phyloP scores from a whole-genome alignment of 1,284 basidiomycete species.

The Marasmius oreades region DNA sequence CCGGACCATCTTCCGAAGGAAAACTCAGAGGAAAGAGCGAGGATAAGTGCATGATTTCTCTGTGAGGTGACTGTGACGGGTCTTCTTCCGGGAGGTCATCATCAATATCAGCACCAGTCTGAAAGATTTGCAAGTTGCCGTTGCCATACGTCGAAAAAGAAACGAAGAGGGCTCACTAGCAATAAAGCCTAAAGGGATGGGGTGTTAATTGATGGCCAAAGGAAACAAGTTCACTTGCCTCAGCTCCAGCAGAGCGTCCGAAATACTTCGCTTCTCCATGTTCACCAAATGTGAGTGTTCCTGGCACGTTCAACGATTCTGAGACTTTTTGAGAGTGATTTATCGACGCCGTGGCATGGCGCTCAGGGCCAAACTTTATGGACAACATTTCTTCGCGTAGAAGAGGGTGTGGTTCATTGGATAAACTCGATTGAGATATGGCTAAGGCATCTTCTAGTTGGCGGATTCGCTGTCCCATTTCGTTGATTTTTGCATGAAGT shows the following conservation, averaged over 20 bases:
- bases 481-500: constrained; percentile 62
- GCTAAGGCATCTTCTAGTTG: constrained; percentile 67
- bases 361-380: constrained; percentile 56
- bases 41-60: constrained; percentile 41
- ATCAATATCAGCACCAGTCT: constrained; percentile 54
- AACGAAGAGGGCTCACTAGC: constrained; percentile 29
- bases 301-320: constrained; percentile 42
- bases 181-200: constrained; percentile 39
- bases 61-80: constrained; percentile 28
- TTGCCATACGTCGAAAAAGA: neutral
- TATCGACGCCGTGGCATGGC: constrained; percentile 23
- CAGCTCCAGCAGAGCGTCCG: constrained; percentile 57
- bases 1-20: constrained; percentile 31
- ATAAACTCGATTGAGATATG: constrained; percentile 56
- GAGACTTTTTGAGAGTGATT: constrained; percentile 18
- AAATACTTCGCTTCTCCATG: constrained; percentile 65
- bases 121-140: neutral
- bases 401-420: constrained; percentile 61
- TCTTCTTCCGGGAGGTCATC: constrained; percentile 29
- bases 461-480: constrained; percentile 72
- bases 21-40: constrained; percentile 47
- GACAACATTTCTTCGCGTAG: constrained; percentile 58
- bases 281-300: constrained; percentile 61
- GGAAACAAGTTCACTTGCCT: constrained; percentile 25
- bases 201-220: neutral